Evolutionary conservation across 768 basidiomycete species (phyloP).

Genomic region (Artomyces pyxidatus): DNA sequence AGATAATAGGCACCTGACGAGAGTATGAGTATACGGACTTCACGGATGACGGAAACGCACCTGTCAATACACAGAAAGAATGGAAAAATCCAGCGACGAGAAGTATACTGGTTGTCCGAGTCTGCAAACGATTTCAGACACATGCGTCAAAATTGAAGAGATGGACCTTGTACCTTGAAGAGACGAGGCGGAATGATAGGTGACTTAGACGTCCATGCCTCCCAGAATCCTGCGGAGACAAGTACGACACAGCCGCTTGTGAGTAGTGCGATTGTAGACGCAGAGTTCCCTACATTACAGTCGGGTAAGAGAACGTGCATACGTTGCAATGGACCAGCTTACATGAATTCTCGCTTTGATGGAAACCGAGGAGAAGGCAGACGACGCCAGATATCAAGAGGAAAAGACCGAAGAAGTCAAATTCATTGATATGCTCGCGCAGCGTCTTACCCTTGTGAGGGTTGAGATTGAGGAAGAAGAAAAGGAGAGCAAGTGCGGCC

Average conservation of each 20-base stretch:
- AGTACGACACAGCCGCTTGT: conserved; percentile 27
- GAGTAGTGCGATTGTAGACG: conserved; percentile 30
- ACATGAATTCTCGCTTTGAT: conserved; percentile 27
- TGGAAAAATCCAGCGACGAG: conserved; percentile 29
- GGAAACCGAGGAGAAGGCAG: conserved; percentile 32
- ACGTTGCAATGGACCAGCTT: background rate
- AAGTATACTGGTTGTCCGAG: conserved; percentile 29
- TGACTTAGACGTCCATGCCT: conserved; percentile 25
- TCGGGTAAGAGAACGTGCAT: conserved; percentile 1
- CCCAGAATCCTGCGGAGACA: conserved; percentile 25
- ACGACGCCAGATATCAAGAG: conserved; percentile 28
- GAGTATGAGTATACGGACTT: background rate
- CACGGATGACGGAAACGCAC: conserved; percentile 12
- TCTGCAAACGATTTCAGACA: conserved; percentile 15
- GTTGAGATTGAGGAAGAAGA: conserved; percentile 30
- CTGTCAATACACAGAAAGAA: conserved; percentile 24
- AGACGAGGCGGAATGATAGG: conserved; percentile 33
- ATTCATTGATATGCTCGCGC: conserved; percentile 24
- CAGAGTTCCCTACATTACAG: conserved; percentile 19
- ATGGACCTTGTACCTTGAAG: conserved; percentile 22
- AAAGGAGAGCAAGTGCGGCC: conserved; percentile 22
- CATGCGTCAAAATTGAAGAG: background rate
- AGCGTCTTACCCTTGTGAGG: conserved; percentile 25
- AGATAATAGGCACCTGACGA: conserved; percentile 25
- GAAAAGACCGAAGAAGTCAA: conserved; percentile 33